These are phyloP conservation scores for Penicillium paneum DNA, from an alignment of 2,329 filamentous ascomycete genomes.

Conservation along the genomic window DNA sequence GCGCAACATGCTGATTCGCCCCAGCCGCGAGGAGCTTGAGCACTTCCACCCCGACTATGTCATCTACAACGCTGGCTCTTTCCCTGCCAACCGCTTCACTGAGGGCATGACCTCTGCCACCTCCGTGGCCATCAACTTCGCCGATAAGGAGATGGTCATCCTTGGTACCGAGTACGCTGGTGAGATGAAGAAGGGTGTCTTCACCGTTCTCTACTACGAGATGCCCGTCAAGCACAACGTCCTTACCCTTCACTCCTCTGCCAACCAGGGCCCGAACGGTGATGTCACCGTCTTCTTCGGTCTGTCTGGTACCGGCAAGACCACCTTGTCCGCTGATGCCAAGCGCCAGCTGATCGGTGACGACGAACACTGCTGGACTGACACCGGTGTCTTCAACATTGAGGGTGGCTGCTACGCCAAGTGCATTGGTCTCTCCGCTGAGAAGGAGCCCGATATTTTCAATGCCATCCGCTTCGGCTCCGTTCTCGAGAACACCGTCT, in stretches of 20 bases:
- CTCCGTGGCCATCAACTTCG: conserved; percentile 98
- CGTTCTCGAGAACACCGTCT: conserved; percentile 97
- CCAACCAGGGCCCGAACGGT: conserved; percentile 90
- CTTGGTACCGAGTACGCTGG: conserved; percentile 98
- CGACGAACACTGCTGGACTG: conserved; percentile 99
- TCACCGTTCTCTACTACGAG: conserved; percentile 99
- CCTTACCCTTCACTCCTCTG: conserved; percentile 94
- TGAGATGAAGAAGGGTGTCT: conserved; percentile 97
- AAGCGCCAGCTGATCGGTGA: conserved; percentile 96
- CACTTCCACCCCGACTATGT: conserved; percentile 99
- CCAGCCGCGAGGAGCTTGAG: conserved; percentile 84
- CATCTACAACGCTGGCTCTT: conserved; percentile 98
- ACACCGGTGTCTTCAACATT: conserved; percentile 97
- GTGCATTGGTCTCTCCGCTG: conserved; percentile 91
- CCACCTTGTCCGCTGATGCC: conserved; percentile 92
- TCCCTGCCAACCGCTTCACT: conserved; percentile 97
- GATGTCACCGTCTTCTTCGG: conserved; percentile 99
- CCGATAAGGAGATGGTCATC: conserved; percentile 99
- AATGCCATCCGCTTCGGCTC: conserved; percentile 94
- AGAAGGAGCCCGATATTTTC: conserved; percentile 99
- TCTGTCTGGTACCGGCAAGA: conserved; percentile 97
- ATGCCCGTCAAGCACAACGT: conserved; percentile 99
- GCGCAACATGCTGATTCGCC: conserved; percentile 99
- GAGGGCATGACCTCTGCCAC: conserved; percentile 98
- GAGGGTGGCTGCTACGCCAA: conserved; percentile 99